Conservation (phyloP, 108 stramenopile species). For the Heterococcus sp. region DNA sequence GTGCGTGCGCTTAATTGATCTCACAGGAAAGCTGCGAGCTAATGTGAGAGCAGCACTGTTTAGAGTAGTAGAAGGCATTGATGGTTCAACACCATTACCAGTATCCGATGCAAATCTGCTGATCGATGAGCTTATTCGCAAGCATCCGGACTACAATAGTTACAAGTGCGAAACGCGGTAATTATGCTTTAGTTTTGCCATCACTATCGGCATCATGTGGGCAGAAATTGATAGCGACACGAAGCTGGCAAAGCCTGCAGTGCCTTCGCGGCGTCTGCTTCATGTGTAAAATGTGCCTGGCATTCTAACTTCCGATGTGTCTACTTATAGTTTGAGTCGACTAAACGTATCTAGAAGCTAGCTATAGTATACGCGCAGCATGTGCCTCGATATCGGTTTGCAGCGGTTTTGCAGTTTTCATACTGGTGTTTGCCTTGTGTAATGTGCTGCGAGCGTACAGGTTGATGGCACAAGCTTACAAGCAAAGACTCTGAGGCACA, state of each 20-base stretch:
- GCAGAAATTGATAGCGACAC: neutral
- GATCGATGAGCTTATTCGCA: slow-evolving; percentile 41
- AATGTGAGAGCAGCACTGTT: slow-evolving; percentile 25
- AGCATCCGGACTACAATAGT: slow-evolving; percentile 22
- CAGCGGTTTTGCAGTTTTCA: too few species aligned
- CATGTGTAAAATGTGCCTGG: neutral
- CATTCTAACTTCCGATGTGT: neutral
- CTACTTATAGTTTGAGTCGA: neutral
- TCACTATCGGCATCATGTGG: neutral
- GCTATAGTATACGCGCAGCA: too few species aligned
- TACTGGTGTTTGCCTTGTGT: too few species aligned
- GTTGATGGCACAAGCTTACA: too few species aligned
- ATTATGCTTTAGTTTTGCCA: neutral
- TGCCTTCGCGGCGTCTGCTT: neutral
- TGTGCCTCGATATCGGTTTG: too few species aligned
- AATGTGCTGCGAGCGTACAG: too few species aligned
- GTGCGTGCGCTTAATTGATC: too few species aligned
- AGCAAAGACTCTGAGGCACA: too few species aligned
- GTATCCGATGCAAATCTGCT: slow-evolving; percentile 28
- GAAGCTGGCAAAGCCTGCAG: neutral
- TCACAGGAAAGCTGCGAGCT: neutral
- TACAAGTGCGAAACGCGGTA: neutral
- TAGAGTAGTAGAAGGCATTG: slow-evolving; percentile 2
- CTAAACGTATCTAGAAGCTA: too few species aligned
- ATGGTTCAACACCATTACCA: neutral